Evolutionary conservation across 495 filamentous ascomycete genomes (phyloP).

Genomic region (Aspergillus saccharolyticus): DNA sequence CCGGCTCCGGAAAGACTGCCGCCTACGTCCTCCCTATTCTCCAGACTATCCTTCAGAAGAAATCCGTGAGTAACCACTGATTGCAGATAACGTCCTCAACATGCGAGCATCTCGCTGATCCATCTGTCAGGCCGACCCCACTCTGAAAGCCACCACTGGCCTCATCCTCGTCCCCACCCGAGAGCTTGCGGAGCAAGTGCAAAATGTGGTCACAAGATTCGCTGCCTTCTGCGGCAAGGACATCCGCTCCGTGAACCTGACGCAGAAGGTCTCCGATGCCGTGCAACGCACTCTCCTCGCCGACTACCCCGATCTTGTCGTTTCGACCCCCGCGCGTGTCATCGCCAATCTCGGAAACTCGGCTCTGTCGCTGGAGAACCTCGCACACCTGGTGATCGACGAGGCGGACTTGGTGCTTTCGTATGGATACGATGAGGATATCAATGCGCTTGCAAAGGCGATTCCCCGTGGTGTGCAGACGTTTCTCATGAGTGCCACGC

Average conservation of each 20-base stretch:
- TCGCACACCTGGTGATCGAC: constrained; percentile 83
- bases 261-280: constrained; percentile 79
- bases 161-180: constrained; percentile 91
- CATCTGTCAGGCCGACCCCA: constrained; percentile 28
- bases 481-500: constrained; percentile 87
- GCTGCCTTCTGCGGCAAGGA: constrained; percentile 79
- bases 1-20: constrained; percentile 93
- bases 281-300: constrained; percentile 80
- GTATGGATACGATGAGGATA: constrained; percentile 90
- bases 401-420: constrained; percentile 93
- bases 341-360: constrained; percentile 64
- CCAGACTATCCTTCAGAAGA: constrained; percentile 71
- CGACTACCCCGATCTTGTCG: constrained; percentile 81
- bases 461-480: constrained; percentile 85
- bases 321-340: constrained; percentile 80
- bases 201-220: constrained; percentile 65
- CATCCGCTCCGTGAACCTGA: constrained; percentile 75
- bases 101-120: neutral
- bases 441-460: constrained; percentile 67
- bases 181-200: constrained; percentile 88
- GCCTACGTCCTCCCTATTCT: constrained; percentile 91
- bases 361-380: constrained; percentile 60
- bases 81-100: no score
- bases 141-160: constrained; percentile 51
- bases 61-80: constrained; percentile 62